Percentiles rank a stretch among this genome's conserved stretches.
Evolutionary conservation across 345 rosid genomes (phyloP).

Genomic region (Erysimum cheiranthoides): DNA sequence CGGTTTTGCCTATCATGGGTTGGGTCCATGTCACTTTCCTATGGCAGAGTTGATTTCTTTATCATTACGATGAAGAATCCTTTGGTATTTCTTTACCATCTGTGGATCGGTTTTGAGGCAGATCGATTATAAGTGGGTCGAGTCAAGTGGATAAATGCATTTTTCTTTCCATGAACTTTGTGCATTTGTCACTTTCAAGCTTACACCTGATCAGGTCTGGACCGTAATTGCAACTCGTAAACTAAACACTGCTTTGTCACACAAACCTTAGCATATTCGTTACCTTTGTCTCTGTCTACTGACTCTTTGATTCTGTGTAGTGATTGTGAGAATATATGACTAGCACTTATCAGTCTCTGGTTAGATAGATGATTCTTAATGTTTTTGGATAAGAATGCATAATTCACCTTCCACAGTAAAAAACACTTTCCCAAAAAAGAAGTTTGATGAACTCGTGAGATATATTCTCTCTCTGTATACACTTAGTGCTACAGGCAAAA

Average conservation of each 20-base stretch:
- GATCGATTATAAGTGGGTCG: neutral
- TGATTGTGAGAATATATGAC: conserved; percentile 19
- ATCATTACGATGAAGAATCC: conserved; percentile 8
- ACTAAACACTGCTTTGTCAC: conserved; percentile 1
- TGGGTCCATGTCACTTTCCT: conserved; percentile 12
- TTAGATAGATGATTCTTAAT: conserved; percentile 14
- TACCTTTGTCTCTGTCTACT: neutral
- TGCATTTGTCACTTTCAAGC: conserved; percentile 1
- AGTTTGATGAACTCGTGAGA: conserved; percentile 27
- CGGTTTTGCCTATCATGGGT: conserved; percentile 3
- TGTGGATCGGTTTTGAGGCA: neutral
- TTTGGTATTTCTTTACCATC: conserved; percentile 5
- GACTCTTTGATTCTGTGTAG: neutral
- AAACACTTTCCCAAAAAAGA: neutral
- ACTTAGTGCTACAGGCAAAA: conserved; percentile 33
- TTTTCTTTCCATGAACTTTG: neutral
- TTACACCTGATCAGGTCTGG: neutral
- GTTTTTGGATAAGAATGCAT: neutral
- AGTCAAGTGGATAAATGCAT: neutral
- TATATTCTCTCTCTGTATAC: conserved; percentile 30
- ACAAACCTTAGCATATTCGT: neutral
- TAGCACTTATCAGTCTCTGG: conserved; percentile 6
- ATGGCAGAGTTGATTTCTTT: neutral
- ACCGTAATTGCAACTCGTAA: neutral
- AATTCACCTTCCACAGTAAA: conserved; percentile 13